Base-by-base conservation (phyloP, 2,329 filamentous ascomycete genomes). In the Leptographium radiaticola region DNA sequence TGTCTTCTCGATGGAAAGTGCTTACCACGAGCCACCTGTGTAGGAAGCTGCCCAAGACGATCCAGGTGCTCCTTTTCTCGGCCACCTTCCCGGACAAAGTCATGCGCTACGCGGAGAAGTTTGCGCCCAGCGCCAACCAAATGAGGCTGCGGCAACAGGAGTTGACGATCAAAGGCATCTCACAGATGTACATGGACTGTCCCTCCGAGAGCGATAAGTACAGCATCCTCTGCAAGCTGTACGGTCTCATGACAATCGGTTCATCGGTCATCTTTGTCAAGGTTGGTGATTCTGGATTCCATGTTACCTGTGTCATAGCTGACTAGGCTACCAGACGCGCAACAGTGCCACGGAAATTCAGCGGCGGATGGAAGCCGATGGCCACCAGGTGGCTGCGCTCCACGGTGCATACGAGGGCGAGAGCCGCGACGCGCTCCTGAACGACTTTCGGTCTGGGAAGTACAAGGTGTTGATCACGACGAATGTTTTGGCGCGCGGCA, bases 261-360 rank as follows among this genome's bases (percentile, higher is more conserved):
- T 95, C 91, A 9, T 97, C 93, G 0, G 95, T 98, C 65, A 97
- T 98, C 62, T 98, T 98, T 65, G 91, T 97, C 68, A 88, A 85
- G 76, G 88, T 90, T 72, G 57, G 74, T 68, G 47, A 3, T 38
- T 46, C n/a, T 2, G 6, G 25, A 3, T 33, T 46, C 18, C 4
- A 6, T 10, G 44, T 6, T 6, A 31, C 44, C 25, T 16, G 12
- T 46, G 25, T 16, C 10, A 15, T 36, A n/a, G 13, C 25, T 25
- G 5, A 25, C 25, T 42, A 6, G 42, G 9, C 6, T 10, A 30
- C 20, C 12, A 94, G 86, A 93, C 86, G 51, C 86, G 90, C 65
- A 81, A 86, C 59, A 95, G 90, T 52, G 93, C 93, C 25, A 79
- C 77, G 53, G 81, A 88, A 65, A 95, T 98, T 58, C 84, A 95